Conservation (phyloP, 2,329 filamentous ascomycete species). For the Sarocladium oryzae region DNA sequence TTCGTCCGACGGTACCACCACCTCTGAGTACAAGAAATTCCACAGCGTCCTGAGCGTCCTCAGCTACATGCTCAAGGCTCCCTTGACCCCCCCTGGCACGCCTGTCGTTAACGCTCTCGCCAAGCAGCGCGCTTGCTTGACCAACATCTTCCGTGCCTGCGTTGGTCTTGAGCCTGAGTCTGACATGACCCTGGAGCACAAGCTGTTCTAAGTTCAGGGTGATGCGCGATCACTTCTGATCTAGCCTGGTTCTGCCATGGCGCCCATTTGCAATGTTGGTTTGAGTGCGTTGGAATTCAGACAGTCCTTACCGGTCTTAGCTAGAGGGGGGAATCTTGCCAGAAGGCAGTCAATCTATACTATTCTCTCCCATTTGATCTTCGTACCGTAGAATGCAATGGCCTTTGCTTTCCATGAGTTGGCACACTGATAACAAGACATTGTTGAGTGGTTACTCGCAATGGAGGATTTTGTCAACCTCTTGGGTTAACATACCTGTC, state of each 20-base stretch:
- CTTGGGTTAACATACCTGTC: no score
- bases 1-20: conserved; percentile 42
- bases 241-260: background rate
- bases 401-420: no score
- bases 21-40: conserved; percentile 79
- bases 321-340: background rate
- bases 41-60: conserved; percentile 95
- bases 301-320: conserved; percentile 4
- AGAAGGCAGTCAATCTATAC: conserved; percentile 7
- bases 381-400: background rate
- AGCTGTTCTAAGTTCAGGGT: conserved; percentile 75
- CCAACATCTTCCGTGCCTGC: conserved; percentile 98
- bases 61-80: conserved; percentile 98
- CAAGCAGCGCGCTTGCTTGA: conserved; percentile 90
- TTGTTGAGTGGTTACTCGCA: no score
- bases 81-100: conserved; percentile 86
- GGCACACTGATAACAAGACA: no score
- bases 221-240: background rate
- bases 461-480: no score
- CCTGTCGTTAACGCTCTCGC: conserved; percentile 92
- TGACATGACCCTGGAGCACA: conserved; percentile 99
- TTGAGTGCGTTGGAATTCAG: conserved; percentile 5
- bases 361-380: conserved; percentile 3
- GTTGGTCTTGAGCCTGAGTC: conserved; percentile 95
- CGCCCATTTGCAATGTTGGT: background rate